Conservation (phyloP, 2,329 filamentous ascomycete genomes). For the Bipolaris bicolor region DNA sequence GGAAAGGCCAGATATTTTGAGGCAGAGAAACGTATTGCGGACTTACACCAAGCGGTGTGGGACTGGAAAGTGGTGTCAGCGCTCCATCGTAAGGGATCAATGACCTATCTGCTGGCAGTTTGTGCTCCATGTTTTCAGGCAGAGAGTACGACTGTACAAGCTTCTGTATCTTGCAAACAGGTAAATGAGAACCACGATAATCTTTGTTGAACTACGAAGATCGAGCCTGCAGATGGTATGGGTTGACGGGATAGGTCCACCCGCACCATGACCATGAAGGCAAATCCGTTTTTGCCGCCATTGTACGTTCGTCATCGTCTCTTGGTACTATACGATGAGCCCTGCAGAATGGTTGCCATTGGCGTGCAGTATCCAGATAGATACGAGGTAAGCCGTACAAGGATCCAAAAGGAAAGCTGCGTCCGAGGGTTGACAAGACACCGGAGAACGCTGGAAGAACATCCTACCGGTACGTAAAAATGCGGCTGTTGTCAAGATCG, state of each 20-base stretch:
- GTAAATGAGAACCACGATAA: neutral
- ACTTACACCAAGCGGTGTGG: neutral
- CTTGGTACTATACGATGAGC: neutral
- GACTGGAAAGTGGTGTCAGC: neutral
- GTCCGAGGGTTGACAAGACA: neutral
- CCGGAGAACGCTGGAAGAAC: neutral
- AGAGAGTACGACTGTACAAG: neutral
- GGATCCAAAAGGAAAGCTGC: neutral
- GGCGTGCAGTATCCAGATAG: neutral
- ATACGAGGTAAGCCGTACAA: neutral
- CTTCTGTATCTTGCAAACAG: neutral
- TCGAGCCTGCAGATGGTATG: neutral
- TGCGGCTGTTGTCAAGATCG: neutral
- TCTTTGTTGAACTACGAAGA: neutral
- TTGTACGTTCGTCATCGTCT: neutral
- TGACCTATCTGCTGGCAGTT: neutral
- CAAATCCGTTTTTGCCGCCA: neutral
- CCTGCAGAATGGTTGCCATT: neutral
- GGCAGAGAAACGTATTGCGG: neutral
- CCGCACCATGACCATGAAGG: constrained; percentile 1
- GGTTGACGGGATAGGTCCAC: neutral
- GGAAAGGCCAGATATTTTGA: neutral
- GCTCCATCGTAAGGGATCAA: neutral
- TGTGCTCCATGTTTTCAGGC: neutral
- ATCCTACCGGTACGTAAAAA: neutral